These are phyloP conservation scores for Apiospora rasikravindrae DNA, from an alignment of 2,329 filamentous ascomycete species.

Conservation along the genomic window DNA sequence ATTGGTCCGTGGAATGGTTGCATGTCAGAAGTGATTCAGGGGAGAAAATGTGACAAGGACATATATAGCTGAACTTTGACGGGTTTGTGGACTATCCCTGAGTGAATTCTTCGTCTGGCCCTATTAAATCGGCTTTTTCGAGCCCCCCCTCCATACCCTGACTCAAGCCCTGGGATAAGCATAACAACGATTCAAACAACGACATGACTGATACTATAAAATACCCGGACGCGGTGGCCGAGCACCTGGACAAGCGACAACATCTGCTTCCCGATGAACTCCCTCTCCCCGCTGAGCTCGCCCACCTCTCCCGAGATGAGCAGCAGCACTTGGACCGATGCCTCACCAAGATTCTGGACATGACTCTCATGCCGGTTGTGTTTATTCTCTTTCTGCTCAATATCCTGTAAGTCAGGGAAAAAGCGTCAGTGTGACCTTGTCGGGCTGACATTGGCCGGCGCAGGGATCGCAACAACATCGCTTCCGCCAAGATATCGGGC, in stretches of 20 bases:
- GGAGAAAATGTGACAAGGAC: background rate
- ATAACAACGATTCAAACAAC: background rate
- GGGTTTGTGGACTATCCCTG: background rate
- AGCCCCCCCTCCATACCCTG: no score
- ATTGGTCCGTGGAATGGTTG: background rate
- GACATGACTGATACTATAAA: background rate
- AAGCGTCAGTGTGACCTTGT: accelerated
- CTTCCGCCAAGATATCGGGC: slow-evolving; percentile 24
- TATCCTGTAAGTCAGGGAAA: background rate
- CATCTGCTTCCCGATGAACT: background rate
- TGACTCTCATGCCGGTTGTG: slow-evolving; percentile 26
- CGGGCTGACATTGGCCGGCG: background rate
- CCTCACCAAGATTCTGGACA: slow-evolving; percentile 23
- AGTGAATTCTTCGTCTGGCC: background rate
- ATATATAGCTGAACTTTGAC: no score
- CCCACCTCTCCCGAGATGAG: background rate
- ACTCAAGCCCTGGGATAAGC: no score
- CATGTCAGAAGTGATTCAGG: accelerated
- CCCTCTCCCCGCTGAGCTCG: background rate
- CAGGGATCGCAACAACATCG: background rate
- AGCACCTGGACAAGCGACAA: background rate
- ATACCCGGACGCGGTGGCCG: background rate
- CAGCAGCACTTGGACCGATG: background rate
- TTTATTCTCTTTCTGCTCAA: slow-evolving; percentile 27
- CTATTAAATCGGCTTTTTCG: no score